Conservation (phyloP, 225 moss, liverwort and hornwort species). For the Polytrichum formosum region DNA sequence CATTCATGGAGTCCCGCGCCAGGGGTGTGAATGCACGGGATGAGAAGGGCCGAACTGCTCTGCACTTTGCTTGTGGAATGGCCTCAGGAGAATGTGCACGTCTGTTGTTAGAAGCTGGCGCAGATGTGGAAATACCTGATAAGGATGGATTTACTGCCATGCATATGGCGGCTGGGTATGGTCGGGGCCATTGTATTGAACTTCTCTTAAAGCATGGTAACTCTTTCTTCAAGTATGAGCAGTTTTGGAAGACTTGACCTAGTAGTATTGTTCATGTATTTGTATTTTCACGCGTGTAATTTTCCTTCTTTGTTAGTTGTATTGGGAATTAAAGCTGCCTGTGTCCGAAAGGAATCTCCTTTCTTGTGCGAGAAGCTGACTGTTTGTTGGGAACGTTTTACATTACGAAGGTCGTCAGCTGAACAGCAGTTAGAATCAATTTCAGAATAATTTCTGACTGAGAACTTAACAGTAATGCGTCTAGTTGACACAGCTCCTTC, state of each 20-base stretch:
- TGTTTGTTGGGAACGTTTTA: not conserved
- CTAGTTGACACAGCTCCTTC: not conserved
- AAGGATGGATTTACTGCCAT: constrained; percentile 30
- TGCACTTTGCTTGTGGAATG: constrained; percentile 38
- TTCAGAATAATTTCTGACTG: too few species aligned
- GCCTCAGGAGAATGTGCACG: constrained; percentile 21
- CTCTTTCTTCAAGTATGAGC: not conserved
- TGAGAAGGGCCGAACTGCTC: constrained; percentile 28
- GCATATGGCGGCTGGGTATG: constrained; percentile 34
- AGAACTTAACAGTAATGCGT: too few species aligned
- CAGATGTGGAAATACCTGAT: constrained; percentile 27
- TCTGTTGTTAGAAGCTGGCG: constrained; percentile 30
- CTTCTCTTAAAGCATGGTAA: constrained; percentile 35
- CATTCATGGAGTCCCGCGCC: constrained; percentile 16
- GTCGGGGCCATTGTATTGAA: constrained; percentile 19
- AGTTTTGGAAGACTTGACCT: too few species aligned
- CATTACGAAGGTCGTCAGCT: too few species aligned
- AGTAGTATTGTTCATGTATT: too few species aligned
- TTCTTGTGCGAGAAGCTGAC: not conserved
- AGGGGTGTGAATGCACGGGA: constrained; percentile 32
- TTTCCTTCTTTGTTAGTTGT: not conserved
- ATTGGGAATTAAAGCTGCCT: not conserved
- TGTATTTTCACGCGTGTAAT: too few species aligned
- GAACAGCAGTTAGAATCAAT: too few species aligned
- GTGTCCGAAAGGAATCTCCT: not conserved